Evolutionary conservation across 176 grass and related monocot species (phyloP).

Genomic region (Oryza rufipogon): DNA sequence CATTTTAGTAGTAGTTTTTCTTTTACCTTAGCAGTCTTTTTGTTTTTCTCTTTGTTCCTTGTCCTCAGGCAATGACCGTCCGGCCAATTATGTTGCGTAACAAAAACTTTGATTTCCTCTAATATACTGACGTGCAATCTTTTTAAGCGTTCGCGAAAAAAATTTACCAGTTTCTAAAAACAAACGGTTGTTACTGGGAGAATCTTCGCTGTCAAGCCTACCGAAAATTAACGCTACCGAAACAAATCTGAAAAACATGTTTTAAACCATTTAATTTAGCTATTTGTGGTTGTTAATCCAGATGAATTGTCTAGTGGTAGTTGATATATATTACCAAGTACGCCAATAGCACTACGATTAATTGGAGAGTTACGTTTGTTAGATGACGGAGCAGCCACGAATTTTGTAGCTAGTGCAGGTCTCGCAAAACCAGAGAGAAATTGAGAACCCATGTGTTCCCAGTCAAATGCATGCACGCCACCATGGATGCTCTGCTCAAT

Average conservation of each 20-base stretch:
- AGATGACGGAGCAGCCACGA: background rate
- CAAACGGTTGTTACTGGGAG: too few species aligned
- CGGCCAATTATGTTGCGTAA: too few species aligned
- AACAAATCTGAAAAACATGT: background rate
- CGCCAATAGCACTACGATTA: background rate
- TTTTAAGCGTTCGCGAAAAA: too few species aligned
- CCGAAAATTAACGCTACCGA: too few species aligned
- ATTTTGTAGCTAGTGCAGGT: background rate
- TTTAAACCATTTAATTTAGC: background rate
- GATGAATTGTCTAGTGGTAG: background rate
- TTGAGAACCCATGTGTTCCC: constrained; percentile 24
- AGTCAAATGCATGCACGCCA: constrained; percentile 11
- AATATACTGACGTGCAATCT: too few species aligned
- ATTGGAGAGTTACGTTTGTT: background rate
- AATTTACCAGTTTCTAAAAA: too few species aligned
- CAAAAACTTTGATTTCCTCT: too few species aligned
- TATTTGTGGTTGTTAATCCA: background rate
- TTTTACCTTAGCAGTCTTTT: too few species aligned
- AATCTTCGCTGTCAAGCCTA: too few species aligned
- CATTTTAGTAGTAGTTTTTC: too few species aligned
- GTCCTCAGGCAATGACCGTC: too few species aligned
- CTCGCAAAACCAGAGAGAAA: constrained; percentile 12
- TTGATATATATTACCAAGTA: background rate
- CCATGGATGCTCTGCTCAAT: background rate
- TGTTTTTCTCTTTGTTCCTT: too few species aligned